Percentiles rank a stretch among this genome's conserved stretches.
phyloP scores from a whole-genome alignment of 345 rosid genomes.

The Mercurialis annua region DNA sequence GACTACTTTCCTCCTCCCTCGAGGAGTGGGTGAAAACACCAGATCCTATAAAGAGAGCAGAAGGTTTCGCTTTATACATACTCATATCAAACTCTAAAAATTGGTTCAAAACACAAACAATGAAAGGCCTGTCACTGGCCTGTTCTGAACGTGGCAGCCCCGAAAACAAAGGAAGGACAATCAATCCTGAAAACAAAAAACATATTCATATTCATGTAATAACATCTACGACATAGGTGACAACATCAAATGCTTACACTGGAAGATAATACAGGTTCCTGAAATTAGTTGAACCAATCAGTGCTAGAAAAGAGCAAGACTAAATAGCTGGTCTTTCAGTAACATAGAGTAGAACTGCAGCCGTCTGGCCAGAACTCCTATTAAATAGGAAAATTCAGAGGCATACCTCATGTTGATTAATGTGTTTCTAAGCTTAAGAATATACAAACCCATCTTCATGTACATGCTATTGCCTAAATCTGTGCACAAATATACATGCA shows the following conservation, averaged over 20 bases:
- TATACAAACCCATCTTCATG: not conserved
- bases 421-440: not conserved
- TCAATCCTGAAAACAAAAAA: slow-evolving; percentile 60
- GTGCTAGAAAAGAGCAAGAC: not conserved
- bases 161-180: slow-evolving; percentile 73
- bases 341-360: not conserved
- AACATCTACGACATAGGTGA: not conserved
- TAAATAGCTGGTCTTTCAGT: not conserved
- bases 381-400: not conserved
- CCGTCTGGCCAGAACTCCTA: not conserved
- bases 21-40: slow-evolving; percentile 81
- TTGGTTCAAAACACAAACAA: not conserved
- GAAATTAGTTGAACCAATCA: slow-evolving; percentile 5
- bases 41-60: slow-evolving; percentile 50
- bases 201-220: slow-evolving; percentile 10
- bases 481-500: not conserved
- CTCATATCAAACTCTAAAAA: slow-evolving; percentile 9
- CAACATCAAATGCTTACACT: not conserved
- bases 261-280: slow-evolving; percentile 4
- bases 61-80: slow-evolving; percentile 2
- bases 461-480: not conserved
- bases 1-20: slow-evolving; percentile 91
- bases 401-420: not conserved
- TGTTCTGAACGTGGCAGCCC: slow-evolving; percentile 87
- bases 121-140: slow-evolving; percentile 34